Percentiles rank a stretch among this genome's conserved stretches.
phyloP scores from a whole-genome alignment of 1,284 basidiomycete genomes.

The Leccinum huronense region DNA sequence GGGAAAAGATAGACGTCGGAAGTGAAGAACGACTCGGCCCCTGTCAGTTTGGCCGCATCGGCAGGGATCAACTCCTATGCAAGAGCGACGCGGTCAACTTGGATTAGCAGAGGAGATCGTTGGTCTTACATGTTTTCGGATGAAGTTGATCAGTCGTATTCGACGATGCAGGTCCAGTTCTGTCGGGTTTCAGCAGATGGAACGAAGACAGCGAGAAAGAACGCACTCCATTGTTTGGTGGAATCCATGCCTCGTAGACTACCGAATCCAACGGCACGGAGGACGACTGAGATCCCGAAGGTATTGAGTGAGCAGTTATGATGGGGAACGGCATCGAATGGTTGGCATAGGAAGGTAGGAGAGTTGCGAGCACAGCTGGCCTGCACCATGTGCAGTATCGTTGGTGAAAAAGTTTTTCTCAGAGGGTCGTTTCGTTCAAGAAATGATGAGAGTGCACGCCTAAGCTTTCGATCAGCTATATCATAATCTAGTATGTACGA shows the following conservation, averaged over 20 bases:
- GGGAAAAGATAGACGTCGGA: constrained; percentile 81
- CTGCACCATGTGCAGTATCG: constrained; percentile 58
- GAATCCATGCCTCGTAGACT: constrained; percentile 67
- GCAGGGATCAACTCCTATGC: constrained; percentile 51
- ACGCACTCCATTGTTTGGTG: constrained; percentile 53
- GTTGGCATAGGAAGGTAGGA: constrained; percentile 46
- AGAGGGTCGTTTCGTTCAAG: constrained; percentile 52
- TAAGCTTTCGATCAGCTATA: too few relatives aligned
- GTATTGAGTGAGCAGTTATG: constrained; percentile 53
- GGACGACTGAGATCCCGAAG: constrained; percentile 46
- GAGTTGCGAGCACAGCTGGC: constrained; percentile 60
- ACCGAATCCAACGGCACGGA: constrained; percentile 45
- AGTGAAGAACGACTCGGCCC: constrained; percentile 60
- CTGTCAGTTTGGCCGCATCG: constrained; percentile 49
- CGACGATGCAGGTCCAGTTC: constrained; percentile 66
- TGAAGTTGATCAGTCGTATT: constrained; percentile 84
- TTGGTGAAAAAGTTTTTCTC: constrained; percentile 59
- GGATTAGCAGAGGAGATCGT: constrained; percentile 19
- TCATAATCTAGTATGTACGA: too few relatives aligned
- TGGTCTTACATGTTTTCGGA: constrained; percentile 62
- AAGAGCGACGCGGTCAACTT: constrained; percentile 2
- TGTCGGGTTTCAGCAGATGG: constrained; percentile 25
- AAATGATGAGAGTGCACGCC: constrained; percentile 67
- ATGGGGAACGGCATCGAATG: constrained; percentile 56
- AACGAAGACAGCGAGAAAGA: neutral